These are phyloP conservation scores for Theileria orientalis DNA, from an alignment of 169 alveolate genomes.

Conservation along the genomic window DNA sequence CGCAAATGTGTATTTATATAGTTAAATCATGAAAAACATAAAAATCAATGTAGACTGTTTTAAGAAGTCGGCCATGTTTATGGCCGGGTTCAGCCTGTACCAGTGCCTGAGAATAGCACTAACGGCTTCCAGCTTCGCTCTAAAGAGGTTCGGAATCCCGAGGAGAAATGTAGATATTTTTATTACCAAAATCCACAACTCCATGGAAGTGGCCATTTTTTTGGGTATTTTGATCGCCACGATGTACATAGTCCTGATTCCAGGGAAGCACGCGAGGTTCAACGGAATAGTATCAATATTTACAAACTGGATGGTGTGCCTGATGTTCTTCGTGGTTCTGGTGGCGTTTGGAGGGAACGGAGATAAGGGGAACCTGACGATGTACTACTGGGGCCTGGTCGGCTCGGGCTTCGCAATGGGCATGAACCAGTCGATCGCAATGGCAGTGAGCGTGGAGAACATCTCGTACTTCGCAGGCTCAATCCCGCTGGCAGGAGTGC, in stretches of 20 bases:
- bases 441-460: conserved; percentile 6
- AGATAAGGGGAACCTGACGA: conserved; percentile 17
- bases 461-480: conserved; percentile 31
- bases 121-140: conserved; percentile 27
- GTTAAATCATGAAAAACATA: background rate
- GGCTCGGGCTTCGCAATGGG: conserved; percentile 20
- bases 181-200: conserved; percentile 25
- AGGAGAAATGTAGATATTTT: conserved; percentile 17
- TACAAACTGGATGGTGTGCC: conserved; percentile 17
- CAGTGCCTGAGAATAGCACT: conserved; percentile 17
- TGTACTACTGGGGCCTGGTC: conserved; percentile 26
- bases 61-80: conserved; percentile 23
- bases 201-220: conserved; percentile 23
- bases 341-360: conserved; percentile 2
- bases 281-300: background rate
- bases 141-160: conserved; percentile 19
- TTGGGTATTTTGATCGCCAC: conserved; percentile 4
- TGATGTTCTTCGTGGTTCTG: background rate
- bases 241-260: background rate
- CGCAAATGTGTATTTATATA: too few relatives aligned
- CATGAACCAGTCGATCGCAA: conserved; percentile 2
- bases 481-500: conserved; percentile 20
- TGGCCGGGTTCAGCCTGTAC: conserved; percentile 17
- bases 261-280: background rate
- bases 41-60: background rate